Percentiles rank a stretch among this genome's conserved stretches.
phyloP scores from a whole-genome alignment of 192 early-diverging fungal genomes.

The Coemansia sp. region DNA sequence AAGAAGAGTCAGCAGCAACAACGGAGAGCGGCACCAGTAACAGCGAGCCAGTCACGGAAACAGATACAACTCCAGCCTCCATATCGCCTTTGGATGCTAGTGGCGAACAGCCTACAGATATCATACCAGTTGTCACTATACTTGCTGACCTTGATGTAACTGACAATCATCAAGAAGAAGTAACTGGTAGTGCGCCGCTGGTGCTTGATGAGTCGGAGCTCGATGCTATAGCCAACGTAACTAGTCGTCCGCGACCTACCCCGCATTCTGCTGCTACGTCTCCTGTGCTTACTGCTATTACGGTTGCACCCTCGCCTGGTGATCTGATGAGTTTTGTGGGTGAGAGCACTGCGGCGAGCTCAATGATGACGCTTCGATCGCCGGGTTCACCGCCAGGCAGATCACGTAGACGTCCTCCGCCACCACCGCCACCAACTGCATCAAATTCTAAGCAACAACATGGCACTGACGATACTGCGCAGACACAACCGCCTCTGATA shows the following conservation, averaged over 20 bases:
- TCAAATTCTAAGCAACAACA: background rate
- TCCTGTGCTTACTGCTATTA: background rate
- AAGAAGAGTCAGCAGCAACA: conserved; percentile 31
- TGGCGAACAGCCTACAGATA: background rate
- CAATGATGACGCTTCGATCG: conserved; percentile 1
- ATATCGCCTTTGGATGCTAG: too few species aligned
- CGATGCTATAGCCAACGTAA: conserved; percentile 40
- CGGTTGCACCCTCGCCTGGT: conserved; percentile 11
- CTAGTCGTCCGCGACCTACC: background rate
- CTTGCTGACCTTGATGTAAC: background rate
- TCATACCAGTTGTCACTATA: background rate
- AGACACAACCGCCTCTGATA: conserved; percentile 8
- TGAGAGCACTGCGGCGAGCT: background rate
- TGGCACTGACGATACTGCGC: background rate
- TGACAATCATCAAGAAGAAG: background rate
- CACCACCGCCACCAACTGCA: conserved; percentile 25
- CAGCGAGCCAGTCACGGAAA: background rate
- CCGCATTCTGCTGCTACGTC: background rate
- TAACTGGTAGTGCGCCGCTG: conserved; percentile 10
- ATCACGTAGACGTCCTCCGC: conserved; percentile 29
- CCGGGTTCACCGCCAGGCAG: conserved; percentile 5
- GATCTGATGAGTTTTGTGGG: conserved; percentile 9
- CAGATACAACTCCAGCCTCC: background rate
- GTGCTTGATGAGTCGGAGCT: conserved; percentile 28
- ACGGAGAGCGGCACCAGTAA: conserved; percentile 5